Conservation (phyloP, 129 eudicot species). For the Flaveria brownii region DNA sequence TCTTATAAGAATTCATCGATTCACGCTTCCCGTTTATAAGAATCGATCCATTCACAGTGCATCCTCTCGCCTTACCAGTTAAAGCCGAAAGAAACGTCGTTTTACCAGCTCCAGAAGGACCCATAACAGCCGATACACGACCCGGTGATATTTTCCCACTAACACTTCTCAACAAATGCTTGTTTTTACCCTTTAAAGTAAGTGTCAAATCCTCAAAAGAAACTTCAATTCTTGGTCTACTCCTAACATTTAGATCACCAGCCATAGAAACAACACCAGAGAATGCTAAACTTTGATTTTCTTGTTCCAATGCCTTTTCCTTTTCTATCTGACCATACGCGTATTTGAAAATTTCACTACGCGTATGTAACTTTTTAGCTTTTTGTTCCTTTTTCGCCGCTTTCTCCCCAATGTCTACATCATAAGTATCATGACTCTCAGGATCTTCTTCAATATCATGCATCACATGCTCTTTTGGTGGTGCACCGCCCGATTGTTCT, state of each 20-base stretch:
- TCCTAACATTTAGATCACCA: constrained; percentile 46
- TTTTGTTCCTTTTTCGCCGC: constrained; percentile 45
- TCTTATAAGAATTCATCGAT: constrained; percentile 73
- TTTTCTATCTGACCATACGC: constrained; percentile 92
- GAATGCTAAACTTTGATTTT: constrained; percentile 54
- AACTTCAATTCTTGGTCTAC: constrained; percentile 78
- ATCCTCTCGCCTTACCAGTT: constrained; percentile 84
- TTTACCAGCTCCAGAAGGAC: constrained; percentile 99
- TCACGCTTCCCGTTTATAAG: constrained; percentile 77
- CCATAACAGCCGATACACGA: constrained; percentile 95
- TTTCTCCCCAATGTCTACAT: constrained; percentile 66
- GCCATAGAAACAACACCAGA: constrained; percentile 83
- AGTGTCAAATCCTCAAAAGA: constrained; percentile 78
- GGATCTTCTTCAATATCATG: constrained; percentile 69
- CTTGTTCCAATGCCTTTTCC: constrained; percentile 81
- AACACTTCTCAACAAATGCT: constrained; percentile 72
- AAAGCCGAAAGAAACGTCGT: constrained; percentile 92
- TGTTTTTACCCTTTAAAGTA: constrained; percentile 81
- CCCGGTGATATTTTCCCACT: constrained; percentile 86
- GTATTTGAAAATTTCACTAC: constrained; percentile 75
- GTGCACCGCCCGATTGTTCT: constrained; percentile 30
- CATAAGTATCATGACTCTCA: constrained; percentile 51
- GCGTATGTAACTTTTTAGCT: constrained; percentile 62
- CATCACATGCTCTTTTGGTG: constrained; percentile 50
- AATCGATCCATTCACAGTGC: constrained; percentile 69